Base-by-base conservation (phyloP, 108 stramenopile genomes). In the Cyclotella baltica region DNA sequence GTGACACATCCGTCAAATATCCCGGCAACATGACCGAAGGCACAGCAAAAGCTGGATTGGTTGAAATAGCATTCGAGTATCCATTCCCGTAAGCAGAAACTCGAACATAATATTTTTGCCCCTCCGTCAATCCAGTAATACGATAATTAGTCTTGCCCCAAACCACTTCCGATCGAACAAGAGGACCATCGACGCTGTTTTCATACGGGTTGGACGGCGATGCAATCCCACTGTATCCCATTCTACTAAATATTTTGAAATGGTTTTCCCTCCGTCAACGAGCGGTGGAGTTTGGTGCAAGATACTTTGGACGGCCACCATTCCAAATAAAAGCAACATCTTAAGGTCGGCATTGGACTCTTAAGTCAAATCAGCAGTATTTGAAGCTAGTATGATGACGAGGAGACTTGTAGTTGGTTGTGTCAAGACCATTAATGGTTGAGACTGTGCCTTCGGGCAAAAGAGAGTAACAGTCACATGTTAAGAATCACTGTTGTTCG, bases 211-310 rank as follows among this genome's bases (percentile, higher is more conserved):
- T 86, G 9, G 53, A 58, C 16, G 80, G 58, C 28, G 76, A 78
- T 29, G 69, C 78, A 23, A 70, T 72, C 20, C 70, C 64, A 48
- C 72, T 70, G 59, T 77, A 65, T 92, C 90, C 90, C 89, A 91
- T 71, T 92, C 91, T 18, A 92, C 82, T 36, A 90, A 78, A 76
- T 89, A 92, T 37, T n/a, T n/a, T n/a, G n/a, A n/a, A n/a, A n/a
- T n/a, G n/a, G n/a, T n/a, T n/a, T n/a, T n/a, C n/a, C n/a, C n/a
- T n/a, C n/a, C n/a, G n/a, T n/a, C n/a, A n/a, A n/a, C n/a, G n/a
- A n/a, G n/a, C n/a, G n/a, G n/a, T n/a, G n/a, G n/a, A n/a, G n/a
- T n/a, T n/a, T n/a, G n/a, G n/a, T n/a, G n/a, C n/a, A n/a, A n/a
- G n/a, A n/a, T n/a, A n/a, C n/a, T n/a, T n/a, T n/a, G n/a, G n/a